Base-by-base conservation (phyloP, 108 stramenopile species). In the Epithemia pelagica region DNA sequence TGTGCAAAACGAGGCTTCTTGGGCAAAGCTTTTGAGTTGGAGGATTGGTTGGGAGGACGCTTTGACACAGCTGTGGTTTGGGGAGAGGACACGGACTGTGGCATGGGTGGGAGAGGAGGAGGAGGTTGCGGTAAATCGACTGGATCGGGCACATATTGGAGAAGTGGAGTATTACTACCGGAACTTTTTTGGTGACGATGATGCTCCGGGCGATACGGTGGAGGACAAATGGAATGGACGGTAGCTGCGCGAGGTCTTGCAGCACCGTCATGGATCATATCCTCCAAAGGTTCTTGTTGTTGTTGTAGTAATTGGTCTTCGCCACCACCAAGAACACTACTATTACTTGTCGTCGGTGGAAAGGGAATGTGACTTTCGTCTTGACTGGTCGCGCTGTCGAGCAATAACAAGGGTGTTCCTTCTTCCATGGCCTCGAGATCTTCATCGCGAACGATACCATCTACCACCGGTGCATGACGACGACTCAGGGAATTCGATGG, bases 1-100 rank as follows among this genome's bases (percentile, higher is more conserved):
- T 74, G 77, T 3, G 32, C 55, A 28, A 71, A 25, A 32, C 19
- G 56, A 61, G 27, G 52, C 28, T 27, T 21, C 18, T 19, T 32
- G n/a, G n/a, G n/a, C n/a, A n/a, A n/a, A 58, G 31, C 56, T 69
- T 21, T 46, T 21, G 29, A 10, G 2, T 10, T 22, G 15, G 27
- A 19, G 59, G 52, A 24, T 18, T 18, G 20, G 28, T 1, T 30
- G 28, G 67, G 1, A 28, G 58, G n/a, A n/a, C n/a, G 27, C 22
- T 19, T 28, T 15, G 22, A 19, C 32, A 18, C 26, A 5, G 2
- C 59, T 57, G 19, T 52, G 20, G 61, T 64, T 15, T 46, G 5
- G 37, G 5, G 5, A 15, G 37, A 32, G 24, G 37, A 51, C 25
- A 29, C 32, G 20, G 62, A n/a, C n/a, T 32, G 58, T 33, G 32